Conservation (phyloP, 192 early-diverging fungal species). For the Linnemannia zychae region DNA sequence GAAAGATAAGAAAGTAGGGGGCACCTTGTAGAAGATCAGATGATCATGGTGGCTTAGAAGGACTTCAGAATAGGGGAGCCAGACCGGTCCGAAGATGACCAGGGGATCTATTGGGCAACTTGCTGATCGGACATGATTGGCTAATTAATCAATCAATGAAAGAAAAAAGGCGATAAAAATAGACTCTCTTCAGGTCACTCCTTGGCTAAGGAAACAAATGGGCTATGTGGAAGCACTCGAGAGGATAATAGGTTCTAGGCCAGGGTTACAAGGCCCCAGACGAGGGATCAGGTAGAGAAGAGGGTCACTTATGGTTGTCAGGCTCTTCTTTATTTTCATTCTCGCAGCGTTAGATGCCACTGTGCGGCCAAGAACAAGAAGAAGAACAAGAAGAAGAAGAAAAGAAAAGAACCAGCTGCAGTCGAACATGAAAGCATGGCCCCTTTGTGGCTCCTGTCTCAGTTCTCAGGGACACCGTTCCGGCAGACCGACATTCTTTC, state of each 20-base stretch:
- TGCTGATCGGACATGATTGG: background rate
- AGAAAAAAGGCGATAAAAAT: background rate
- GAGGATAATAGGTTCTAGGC: no score
- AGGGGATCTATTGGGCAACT: background rate
- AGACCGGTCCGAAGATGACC: background rate
- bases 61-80: background rate
- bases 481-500: background rate
- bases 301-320: no score
- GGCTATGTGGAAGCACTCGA: no score
- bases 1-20: background rate
- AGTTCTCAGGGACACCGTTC: background rate
- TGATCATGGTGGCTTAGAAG: background rate
- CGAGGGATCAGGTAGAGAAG: no score
- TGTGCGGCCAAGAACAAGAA: no score
- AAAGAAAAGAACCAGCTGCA: no score
- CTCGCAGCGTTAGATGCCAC: no score
- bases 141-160: background rate
- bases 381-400: no score
- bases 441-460: background rate
- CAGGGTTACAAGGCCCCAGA: no score
- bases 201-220: no score
- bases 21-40: background rate
- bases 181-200: background rate
- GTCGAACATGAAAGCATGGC: background rate
- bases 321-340: no score